These are phyloP conservation scores for Xerocomus spinulosus DNA, from an alignment of 768 basidiomycete genomes.

Conservation along the genomic window DNA sequence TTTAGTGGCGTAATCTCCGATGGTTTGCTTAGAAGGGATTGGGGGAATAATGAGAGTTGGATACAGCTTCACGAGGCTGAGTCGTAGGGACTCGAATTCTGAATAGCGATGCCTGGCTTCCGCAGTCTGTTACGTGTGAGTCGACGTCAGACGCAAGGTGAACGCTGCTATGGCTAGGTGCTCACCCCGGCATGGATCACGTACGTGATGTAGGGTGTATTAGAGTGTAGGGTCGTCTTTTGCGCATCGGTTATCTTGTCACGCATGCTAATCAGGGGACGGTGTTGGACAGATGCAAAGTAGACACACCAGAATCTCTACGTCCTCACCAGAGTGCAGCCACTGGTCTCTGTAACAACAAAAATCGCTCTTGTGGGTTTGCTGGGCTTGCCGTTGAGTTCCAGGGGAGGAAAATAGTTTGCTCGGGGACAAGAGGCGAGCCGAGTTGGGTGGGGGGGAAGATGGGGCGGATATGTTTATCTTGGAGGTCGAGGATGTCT, in stretches of 20 bases:
- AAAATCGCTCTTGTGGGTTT: conserved; percentile 68
- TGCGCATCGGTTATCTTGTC: conserved; percentile 88
- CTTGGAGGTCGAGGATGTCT: conserved; percentile 34
- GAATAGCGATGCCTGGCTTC: conserved; percentile 91
- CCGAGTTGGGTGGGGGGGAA: conserved; percentile 46
- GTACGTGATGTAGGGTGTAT: conserved; percentile 90
- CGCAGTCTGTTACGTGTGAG: conserved; percentile 49
- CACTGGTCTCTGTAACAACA: conserved; percentile 74
- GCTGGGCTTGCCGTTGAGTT: conserved; percentile 47
- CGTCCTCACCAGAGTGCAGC: conserved; percentile 77
- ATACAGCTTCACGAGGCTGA: conserved; percentile 79
- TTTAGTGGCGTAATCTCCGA: conserved; percentile 96
- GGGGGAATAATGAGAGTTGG: conserved; percentile 97
- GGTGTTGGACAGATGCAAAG: neutral
- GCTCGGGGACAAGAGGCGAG: conserved; percentile 48
- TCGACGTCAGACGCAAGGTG: conserved; percentile 5
- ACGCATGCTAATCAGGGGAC: conserved; percentile 8
- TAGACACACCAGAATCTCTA: conserved; percentile 66
- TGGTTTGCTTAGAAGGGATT: conserved; percentile 93
- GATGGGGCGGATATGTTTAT: conserved; percentile 46
- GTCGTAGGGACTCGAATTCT: conserved; percentile 91
- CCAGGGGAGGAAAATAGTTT: conserved; percentile 50
- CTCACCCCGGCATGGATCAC: conserved; percentile 84
- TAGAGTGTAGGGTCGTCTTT: conserved; percentile 89
- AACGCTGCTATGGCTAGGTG: conserved; percentile 5